Base-by-base conservation (phyloP, 2,329 filamentous ascomycete species). In the Drechslera avenae region DNA sequence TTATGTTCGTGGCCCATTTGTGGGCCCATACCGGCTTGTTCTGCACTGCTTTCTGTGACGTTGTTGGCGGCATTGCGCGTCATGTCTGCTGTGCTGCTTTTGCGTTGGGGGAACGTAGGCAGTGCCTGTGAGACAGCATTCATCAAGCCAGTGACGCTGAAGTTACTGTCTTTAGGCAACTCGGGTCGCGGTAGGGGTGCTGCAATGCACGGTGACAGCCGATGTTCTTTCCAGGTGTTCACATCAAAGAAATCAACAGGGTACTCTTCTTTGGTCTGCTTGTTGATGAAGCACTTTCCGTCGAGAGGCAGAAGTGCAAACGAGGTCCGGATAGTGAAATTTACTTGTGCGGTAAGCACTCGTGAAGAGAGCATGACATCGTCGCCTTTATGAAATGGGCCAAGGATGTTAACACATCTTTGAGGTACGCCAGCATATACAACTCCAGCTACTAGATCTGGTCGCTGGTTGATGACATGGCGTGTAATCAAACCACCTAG, bases 371-470 rank as follows among this genome's bases (percentile, higher is more conserved):
- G 80, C 1, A 96, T 81, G 0, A 97, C 91, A 14, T 92, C 89
- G 67, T 97, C 92, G n/a, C 92, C 92, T 63, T 96, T 93, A 30
- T 92, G 86, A 10, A 97, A 73, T 1, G 92, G 92, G 0, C 93
- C 93, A 3, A 97, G 81, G 43, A 96, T 94, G 69, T 96, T 97
- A 69, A 97, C 85, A 68, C 91, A 96, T 46, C 88, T 84, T 60
- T 93, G 87, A 0, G 92, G 92, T 1, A 88, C 86, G 7, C 92
- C 93, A 1, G 90, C 91, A 67, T 90, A 97, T 2, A 96, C 72
- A 1, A 96, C 89, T 0, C 91, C 91, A 0, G 88, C 83, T 64
- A 97, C 95, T 2, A 97, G 82, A 4, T 95, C 88, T 0, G 93
- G 93, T 13, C 86, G 82, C 60, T 88, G 81, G 69, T 97, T 97